Percentiles rank a stretch among this genome's conserved stretches.
Evolutionary conservation across 257 asterid species (phyloP).

Genomic region (Thymus mandschuricus): DNA sequence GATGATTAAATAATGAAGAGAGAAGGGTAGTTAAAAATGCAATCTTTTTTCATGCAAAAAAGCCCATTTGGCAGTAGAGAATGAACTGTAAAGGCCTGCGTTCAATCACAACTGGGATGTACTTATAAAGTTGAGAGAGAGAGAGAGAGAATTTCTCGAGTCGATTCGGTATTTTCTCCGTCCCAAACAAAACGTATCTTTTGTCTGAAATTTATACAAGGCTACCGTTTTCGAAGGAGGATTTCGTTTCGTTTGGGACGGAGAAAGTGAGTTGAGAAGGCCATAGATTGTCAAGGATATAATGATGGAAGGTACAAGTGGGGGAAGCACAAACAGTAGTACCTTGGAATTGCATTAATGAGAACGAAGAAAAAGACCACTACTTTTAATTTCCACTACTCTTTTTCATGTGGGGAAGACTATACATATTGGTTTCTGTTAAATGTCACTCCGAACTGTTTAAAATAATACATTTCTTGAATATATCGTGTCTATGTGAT

Average conservation of each 20-base stretch:
- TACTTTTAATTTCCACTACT: conserved; percentile 4
- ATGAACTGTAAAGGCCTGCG: conserved; percentile 22
- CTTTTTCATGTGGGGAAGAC: conserved; percentile 2
- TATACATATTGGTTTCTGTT: conserved; percentile 15
- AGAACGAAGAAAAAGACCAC: conserved; percentile 15
- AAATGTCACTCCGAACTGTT: conserved; percentile 11
- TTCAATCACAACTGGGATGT: conserved; percentile 6
- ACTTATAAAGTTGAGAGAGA: neutral
- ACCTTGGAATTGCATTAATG: neutral
- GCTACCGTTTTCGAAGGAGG: too few species aligned
- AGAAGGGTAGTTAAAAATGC: too few species aligned
- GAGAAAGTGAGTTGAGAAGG: conserved; percentile 20
- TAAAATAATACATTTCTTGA: too few species aligned
- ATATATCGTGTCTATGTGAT: too few species aligned
- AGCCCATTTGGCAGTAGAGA: neutral
- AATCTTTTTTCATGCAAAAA: neutral
- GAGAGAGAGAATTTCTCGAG: neutral
- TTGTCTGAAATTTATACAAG: too few species aligned
- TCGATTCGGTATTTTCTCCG: too few species aligned
- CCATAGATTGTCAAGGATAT: neutral
- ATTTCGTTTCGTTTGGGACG: too few species aligned
- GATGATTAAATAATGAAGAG: too few species aligned
- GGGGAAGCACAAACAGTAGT: neutral
- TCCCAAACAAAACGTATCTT: too few species aligned
- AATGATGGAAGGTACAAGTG: neutral